These are phyloP conservation scores for Lasiosphaeria ovina DNA, from an alignment of 495 filamentous ascomycete genomes.

Conservation along the genomic window DNA sequence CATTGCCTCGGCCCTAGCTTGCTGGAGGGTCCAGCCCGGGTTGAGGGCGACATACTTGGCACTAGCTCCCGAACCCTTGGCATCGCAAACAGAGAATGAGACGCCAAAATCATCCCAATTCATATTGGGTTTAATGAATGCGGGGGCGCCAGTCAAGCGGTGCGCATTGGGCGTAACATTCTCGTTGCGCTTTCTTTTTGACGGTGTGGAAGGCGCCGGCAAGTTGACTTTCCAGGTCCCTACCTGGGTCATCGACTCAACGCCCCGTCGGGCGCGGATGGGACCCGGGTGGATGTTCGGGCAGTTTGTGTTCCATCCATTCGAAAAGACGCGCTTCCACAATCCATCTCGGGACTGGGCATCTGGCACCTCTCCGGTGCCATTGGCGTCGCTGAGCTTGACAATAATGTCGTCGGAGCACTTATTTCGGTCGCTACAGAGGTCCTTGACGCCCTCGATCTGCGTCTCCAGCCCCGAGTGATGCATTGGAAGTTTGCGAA, in stretches of 20 bases:
- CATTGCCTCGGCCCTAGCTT: conserved; percentile 4
- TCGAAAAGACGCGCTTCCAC: background rate
- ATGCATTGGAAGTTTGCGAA: too few species aligned
- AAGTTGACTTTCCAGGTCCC: conserved; percentile 5
- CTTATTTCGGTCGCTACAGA: too few species aligned
- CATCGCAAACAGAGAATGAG: conserved; percentile 6
- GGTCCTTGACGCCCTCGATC: too few species aligned
- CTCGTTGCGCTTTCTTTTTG: background rate
- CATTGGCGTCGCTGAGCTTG: background rate
- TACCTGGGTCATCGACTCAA: conserved; percentile 4
- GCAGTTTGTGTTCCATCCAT: background rate
- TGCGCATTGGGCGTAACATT: background rate
- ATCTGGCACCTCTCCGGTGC: background rate
- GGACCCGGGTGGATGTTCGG: background rate
- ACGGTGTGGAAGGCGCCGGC: background rate
- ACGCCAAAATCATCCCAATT: conserved; percentile 8
- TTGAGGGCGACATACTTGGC: background rate
- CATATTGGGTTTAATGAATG: conserved; percentile 6
- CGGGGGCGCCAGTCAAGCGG: conserved; percentile 6
- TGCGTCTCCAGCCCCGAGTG: too few species aligned
- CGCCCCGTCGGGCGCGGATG: conserved; percentile 3
- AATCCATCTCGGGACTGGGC: background rate
- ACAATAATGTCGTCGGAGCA: conserved; percentile 1
- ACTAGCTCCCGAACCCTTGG: background rate
- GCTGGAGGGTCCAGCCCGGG: conserved; percentile 3